Percentiles rank a stretch among this genome's conserved stretches.
Evolutionary conservation across 2,329 filamentous ascomycete genomes (phyloP).

Genomic region (Aspergillus sp.): DNA sequence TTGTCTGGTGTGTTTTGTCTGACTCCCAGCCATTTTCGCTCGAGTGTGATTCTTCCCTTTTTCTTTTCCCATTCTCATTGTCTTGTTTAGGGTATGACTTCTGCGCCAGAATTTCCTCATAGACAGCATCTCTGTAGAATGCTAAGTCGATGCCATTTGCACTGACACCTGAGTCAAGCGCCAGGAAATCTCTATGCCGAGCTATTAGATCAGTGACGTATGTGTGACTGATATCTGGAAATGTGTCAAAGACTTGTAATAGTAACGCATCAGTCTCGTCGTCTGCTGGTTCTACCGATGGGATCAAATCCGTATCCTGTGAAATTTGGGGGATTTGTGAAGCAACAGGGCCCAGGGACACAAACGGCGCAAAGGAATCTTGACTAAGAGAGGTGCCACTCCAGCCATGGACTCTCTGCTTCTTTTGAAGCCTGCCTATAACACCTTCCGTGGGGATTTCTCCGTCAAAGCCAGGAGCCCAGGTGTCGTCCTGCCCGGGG

Average conservation of each 20-base stretch:
- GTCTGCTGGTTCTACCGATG: background rate
- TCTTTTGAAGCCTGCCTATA: constrained; percentile 4
- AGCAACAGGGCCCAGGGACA: background rate
- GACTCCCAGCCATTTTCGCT: constrained; percentile 28
- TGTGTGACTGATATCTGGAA: constrained; percentile 48
- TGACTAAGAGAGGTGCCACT: background rate
- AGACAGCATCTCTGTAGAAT: constrained; percentile 31
- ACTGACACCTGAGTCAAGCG: background rate
- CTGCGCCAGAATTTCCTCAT: constrained; percentile 43
- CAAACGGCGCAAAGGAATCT: constrained; percentile 2
- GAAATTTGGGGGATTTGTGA: background rate
- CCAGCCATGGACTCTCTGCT: background rate
- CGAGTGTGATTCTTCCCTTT: constrained; percentile 24
- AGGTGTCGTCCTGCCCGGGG: background rate
- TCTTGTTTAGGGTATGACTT: constrained; percentile 46
- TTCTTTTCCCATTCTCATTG: constrained; percentile 35
- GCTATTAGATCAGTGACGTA: constrained; percentile 42
- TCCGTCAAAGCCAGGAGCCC: background rate
- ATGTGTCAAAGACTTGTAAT: constrained; percentile 41
- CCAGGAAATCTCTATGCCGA: constrained; percentile 7
- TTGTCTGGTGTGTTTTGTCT: constrained; percentile 23
- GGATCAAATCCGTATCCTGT: background rate
- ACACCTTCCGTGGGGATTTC: background rate
- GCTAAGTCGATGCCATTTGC: background rate
- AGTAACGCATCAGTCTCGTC: constrained; percentile 24